Percentiles rank a stretch among this genome's conserved stretches.
These are phyloP conservation scores for Viridothelium virens DNA, from an alignment of 495 filamentous ascomycete species.

Conservation along the genomic window DNA sequence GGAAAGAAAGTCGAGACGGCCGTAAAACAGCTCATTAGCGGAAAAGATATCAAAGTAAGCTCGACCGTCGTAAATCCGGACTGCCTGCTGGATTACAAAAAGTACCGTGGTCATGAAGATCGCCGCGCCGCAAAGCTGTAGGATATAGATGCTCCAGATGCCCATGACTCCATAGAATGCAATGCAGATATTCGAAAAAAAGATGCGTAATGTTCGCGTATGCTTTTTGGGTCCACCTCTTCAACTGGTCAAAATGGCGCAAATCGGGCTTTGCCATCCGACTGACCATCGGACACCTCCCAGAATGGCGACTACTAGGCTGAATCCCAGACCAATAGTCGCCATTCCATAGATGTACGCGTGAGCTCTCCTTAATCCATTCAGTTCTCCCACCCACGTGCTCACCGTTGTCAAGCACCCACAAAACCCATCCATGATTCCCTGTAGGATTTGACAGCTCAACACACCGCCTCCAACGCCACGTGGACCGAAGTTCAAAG, in stretches of 20 bases:
- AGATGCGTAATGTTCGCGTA: conserved; percentile 64
- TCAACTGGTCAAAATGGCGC: conserved; percentile 28
- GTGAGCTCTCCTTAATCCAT: conserved; percentile 55
- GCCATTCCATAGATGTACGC: conserved; percentile 66
- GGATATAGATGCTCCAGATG: not conserved
- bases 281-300: conserved; percentile 71
- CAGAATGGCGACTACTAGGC: conserved; percentile 63
- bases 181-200: conserved; percentile 68
- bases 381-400: conserved; percentile 81
- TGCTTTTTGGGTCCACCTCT: conserved; percentile 49
- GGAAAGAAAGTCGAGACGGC: conserved; percentile 78
- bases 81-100: conserved; percentile 40
- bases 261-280: conserved; percentile 50
- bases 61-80: conserved; percentile 63
- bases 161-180: conserved; percentile 64
- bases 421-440: conserved; percentile 85
- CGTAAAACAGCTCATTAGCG: conserved; percentile 75
- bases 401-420: conserved; percentile 86
- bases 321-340: conserved; percentile 59
- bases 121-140: conserved; percentile 1
- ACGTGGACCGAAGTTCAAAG: conserved; percentile 34
- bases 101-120: conserved; percentile 5
- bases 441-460: conserved; percentile 74
- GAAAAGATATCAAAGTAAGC: conserved; percentile 62
- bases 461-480: conserved; percentile 37